Base-by-base conservation (phyloP, 139 green algal species). In the Gonium pectorale region DNA sequence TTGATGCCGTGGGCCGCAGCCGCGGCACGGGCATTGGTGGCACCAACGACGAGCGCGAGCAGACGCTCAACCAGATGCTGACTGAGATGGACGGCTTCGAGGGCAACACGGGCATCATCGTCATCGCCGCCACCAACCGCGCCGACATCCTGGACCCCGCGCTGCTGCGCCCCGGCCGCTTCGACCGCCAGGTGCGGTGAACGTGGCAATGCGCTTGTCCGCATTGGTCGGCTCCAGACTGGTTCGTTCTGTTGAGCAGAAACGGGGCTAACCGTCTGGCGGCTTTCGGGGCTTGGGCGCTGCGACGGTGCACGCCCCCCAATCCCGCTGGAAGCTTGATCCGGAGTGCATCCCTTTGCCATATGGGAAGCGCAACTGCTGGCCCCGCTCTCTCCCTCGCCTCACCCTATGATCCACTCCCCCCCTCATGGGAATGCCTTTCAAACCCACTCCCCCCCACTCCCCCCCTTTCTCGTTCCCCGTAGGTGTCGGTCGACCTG, bases 51-150 rank as follows among this genome's bases (percentile, higher is more conserved):
- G 97, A 99, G 94, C 94, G 97, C 40, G 97, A 99, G 93, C 97
- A 99, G 93, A 99, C 97, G 64, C 97, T 99, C 75, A 99, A 94
- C 73, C 92, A 95, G 92, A 90, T 97, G 51, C 92, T 97, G 51
- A 95, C 94, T 33, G 97, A 99, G 92, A 98, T 99, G 97, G 97
- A 99, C 79, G 97, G 97, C 71, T 99, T 99, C 74, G 97, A 99
- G 94, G 97, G 96, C 86, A 99, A 99, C 94, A 98, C 96, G 22
- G 97, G 98, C 73, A 95, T 99, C 90, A 99, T 99, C 75, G 97
- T 99, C 35, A 96, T 99, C 64, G 97, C 97, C n/a, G 97, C 97
- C 78, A 99, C 97, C 87, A 99, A 99, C 94, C 88, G 98, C 46
- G 96, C 96, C 31, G 98, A 99, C 89, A 99, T 99, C 81, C 92